Percentiles rank a stretch among this genome's conserved stretches.
Conservation (phyloP, 1,139 yeast species). For the Taphrina betulina region DNA sequence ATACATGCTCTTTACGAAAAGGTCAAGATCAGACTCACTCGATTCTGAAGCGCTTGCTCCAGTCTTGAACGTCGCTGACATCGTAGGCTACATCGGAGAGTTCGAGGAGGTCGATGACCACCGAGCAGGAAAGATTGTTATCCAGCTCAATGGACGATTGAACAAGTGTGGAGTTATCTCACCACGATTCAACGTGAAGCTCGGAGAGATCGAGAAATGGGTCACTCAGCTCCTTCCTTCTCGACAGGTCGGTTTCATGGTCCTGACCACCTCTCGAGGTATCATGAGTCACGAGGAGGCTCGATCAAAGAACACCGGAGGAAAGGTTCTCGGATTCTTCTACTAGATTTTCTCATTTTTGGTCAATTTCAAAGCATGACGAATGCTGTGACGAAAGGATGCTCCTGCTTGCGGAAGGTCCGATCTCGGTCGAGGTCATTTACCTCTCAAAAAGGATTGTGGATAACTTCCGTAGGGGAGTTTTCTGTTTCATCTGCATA, state of each 20-base stretch:
- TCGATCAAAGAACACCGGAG: constrained; percentile 99
- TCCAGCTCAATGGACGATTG: constrained; percentile 95
- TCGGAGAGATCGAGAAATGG: constrained; percentile 95
- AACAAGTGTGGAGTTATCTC: constrained; percentile 98
- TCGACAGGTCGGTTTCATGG: constrained; percentile 96
- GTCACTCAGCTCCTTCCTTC: constrained; percentile 96
- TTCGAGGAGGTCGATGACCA: constrained; percentile 98
- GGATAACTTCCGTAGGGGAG: no score
- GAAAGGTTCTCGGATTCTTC: constrained; percentile 95
- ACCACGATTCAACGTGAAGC: constrained; percentile 96
- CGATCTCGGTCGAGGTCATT: no score
- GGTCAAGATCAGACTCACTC: not conserved
- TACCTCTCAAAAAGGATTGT: no score
- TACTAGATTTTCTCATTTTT: constrained; percentile 58
- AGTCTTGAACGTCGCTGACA: constrained; percentile 33
- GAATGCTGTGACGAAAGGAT: no score
- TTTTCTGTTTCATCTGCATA: no score
- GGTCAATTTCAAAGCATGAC: no score
- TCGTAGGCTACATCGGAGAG: constrained; percentile 92
- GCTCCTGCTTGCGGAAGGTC: no score
- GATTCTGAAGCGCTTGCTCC: not conserved
- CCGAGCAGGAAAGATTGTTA: constrained; percentile 97
- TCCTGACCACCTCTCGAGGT: constrained; percentile 98
- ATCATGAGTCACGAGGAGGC: constrained; percentile 99
- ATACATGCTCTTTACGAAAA: constrained; percentile 27